Conservation (phyloP, 1,284 basidiomycete genomes). For the Fomitopsis palustris region DNA sequence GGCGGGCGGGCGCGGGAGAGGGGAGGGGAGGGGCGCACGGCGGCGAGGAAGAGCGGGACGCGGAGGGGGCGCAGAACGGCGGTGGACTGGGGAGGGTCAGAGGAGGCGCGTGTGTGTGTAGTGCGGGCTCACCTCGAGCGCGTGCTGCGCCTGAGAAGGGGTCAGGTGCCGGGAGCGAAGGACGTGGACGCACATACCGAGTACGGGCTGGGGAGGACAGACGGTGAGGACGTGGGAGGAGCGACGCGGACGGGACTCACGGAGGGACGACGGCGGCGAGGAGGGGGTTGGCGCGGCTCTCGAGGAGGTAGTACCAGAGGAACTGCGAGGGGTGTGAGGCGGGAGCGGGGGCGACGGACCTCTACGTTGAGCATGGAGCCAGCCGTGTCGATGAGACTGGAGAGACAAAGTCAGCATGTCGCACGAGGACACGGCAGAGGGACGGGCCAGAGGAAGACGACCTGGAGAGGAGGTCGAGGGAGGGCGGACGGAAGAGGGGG, state of each 20-base stretch:
- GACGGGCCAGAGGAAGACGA: not conserved
- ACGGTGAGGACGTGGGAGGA: not conserved
- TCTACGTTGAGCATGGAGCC: not conserved
- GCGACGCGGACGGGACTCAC: not conserved
- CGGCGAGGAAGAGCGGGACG: not conserved
- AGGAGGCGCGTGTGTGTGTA: not conserved
- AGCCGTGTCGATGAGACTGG: not conserved
- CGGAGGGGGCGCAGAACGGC: not conserved
- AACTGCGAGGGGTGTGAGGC: not conserved
- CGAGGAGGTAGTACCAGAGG: not conserved
- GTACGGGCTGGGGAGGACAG: not conserved
- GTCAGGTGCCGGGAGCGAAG: not conserved
- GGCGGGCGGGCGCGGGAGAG: not conserved
- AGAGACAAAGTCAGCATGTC: not conserved
- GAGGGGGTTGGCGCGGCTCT: not conserved
- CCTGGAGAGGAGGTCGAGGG: not conserved
- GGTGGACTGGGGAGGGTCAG: not conserved
- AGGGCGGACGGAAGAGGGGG: not conserved
- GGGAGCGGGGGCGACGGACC: not conserved
- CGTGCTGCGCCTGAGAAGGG: not conserved
- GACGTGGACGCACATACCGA: not conserved
- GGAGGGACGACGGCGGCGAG: not conserved
- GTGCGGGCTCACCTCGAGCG: not conserved
- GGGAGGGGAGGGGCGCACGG: not conserved
- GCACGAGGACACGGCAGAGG: not conserved